Conservation (phyloP, 306 rosid species). For the Prunus persica region Prunus_persica_NCBIv2 NC_034009.1:11919501-11920000, state of each 20-base stretch:
- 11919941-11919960: too few relatives aligned
- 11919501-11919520: not conserved
- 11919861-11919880: constrained; percentile 25
- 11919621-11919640: not conserved
- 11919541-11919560: not conserved
- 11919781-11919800: not conserved
- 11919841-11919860: not conserved
- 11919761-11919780: not conserved
- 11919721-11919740: not conserved
- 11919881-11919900: constrained; percentile 18
- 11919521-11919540: not conserved
- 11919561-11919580: not conserved
- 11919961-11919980: too few relatives aligned
- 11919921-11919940: too few relatives aligned
- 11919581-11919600: not conserved
- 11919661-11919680: constrained; percentile 1
- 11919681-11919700: not conserved
- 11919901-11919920: constrained; percentile 6
- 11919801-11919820: not conserved
- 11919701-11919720: not conserved
- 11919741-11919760: not conserved
- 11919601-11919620: not conserved
- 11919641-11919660: not conserved
- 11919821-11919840: not conserved
- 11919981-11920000: constrained; percentile 25